phyloP scores from a whole-genome alignment of 2,329 filamentous ascomycete genomes.

The Exserohilum turcica region DNA sequence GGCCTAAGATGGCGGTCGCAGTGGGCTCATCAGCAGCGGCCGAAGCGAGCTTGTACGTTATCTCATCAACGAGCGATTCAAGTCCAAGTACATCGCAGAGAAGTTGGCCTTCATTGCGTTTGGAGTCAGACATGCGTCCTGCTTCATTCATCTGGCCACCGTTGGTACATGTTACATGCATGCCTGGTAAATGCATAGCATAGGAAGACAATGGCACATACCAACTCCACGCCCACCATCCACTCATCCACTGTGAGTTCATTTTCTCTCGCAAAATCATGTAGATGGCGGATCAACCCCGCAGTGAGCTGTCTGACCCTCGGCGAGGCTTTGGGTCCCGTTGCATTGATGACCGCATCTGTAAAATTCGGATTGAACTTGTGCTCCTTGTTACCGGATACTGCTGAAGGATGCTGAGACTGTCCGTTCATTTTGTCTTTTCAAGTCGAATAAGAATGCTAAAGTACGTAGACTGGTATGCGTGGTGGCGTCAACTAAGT shows the following conservation, averaged over 20 bases:
- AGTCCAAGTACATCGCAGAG: slow-evolving; percentile 64
- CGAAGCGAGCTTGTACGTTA: slow-evolving; percentile 69
- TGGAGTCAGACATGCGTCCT: slow-evolving; percentile 65
- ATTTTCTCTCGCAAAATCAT: slow-evolving; percentile 78
- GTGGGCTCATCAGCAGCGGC: slow-evolving; percentile 61
- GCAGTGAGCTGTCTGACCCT: slow-evolving; percentile 67
- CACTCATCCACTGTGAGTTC: slow-evolving; percentile 80
- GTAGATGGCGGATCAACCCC: slow-evolving; percentile 71
- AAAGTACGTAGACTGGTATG: not conserved
- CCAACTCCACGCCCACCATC: slow-evolving; percentile 73
- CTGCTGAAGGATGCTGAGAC: slow-evolving; percentile 10
- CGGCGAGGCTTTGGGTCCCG: slow-evolving; percentile 70
- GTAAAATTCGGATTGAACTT: slow-evolving; percentile 79
- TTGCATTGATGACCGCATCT: slow-evolving; percentile 71
- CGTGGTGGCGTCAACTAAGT: not conserved
- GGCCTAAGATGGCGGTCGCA: slow-evolving; percentile 79
- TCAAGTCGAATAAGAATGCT: not conserved
- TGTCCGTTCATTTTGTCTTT: slow-evolving; percentile 1
- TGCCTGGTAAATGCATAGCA: not conserved
- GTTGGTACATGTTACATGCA: slow-evolving; percentile 4
- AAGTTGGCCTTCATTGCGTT: slow-evolving; percentile 67
- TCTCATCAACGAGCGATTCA: slow-evolving; percentile 73
- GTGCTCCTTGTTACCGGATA: slow-evolving; percentile 26
- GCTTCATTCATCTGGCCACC: slow-evolving; percentile 60
- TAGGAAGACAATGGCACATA: slow-evolving; percentile 41